Base-by-base conservation (phyloP, 2,329 filamentous ascomycete species). In the Arthrobotrys sphaeroides region DNA sequence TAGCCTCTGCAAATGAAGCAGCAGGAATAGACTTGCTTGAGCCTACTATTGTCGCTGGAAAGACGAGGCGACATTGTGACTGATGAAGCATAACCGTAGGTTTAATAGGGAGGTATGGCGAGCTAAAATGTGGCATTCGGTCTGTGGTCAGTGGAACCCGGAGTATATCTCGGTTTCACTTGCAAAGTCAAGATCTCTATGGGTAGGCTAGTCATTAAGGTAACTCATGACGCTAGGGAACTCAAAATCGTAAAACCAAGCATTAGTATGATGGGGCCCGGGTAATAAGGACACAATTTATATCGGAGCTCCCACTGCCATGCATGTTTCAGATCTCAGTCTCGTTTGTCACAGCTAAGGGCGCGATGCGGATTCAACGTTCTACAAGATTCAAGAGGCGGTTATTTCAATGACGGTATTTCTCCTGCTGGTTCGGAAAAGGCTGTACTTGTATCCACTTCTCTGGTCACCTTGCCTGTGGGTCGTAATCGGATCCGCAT, bases 261-360 rank as follows among this genome's bases (percentile, higher is more conserved):
- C 38, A 55, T 55, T 55, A 5, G 31, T 7, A 55, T 10, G 31
- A 38, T 12, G 18, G 10, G 10, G 18, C 12, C 20, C 31, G 18
- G 51, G 13, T 38, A 36, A 55, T 24, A 55, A 38, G 31, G 18
- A 12, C 16, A 43, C 40, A 24, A 22, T 18, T 55, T 55, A 38
- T 55, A 38, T 55, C 51, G 51, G 59, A 64, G 59, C 59, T 64
- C 59, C 42, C 40, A 49, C 13, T 28, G 42, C 42, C 59, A 38
- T 64, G 59, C 43, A 64, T 64, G 42, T 64, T 49, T 64, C 59
- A 45, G 43, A 55, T 55, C 51, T 36, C 18, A 55, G 38, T 53
- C 16, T 28, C 42, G 31, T 65, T 53, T 43, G 45, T 43, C n/a
- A n/a, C 43, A 42, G 26, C 20, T 26, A 53, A 51, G 36, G 36